phyloP scores from a whole-genome alignment of 2,329 filamentous ascomycete genomes.

The Aspergillus unguis region DNA sequence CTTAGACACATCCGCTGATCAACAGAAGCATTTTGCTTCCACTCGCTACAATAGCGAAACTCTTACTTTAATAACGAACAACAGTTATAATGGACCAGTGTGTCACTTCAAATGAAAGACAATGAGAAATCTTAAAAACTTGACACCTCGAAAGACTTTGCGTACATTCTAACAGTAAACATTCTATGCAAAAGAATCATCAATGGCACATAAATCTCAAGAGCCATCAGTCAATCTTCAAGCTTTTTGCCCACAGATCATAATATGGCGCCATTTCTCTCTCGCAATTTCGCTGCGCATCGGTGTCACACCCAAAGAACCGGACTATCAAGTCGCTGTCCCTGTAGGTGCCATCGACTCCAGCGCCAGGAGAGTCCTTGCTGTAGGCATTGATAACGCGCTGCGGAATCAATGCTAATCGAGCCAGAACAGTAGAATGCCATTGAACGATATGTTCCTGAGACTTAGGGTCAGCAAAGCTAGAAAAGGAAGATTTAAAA shows the following conservation, averaged over 20 bases:
- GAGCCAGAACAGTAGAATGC: conserved; percentile 93
- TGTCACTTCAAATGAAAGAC: conserved; percentile 14
- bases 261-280: conserved; percentile 63
- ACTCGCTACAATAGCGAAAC: background rate
- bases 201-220: background rate
- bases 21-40: background rate
- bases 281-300: conserved; percentile 60
- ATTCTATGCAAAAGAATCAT: background rate
- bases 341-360: conserved; percentile 63
- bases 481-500: background rate
- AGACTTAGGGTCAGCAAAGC: conserved; percentile 26
- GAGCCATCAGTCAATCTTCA: conserved; percentile 19
- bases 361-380: conserved; percentile 37
- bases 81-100: background rate
- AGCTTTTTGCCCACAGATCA: conserved; percentile 39
- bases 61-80: background rate
- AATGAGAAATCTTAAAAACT: conserved; percentile 2
- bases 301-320: conserved; percentile 68
- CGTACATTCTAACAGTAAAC: background rate
- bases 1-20: background rate
- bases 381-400: conserved; percentile 77
- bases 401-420: conserved; percentile 86
- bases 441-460: conserved; percentile 89
- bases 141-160: background rate
- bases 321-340: conserved; percentile 82